Evolutionary conservation across 2,329 filamentous ascomycete species (phyloP).

Genomic region (Diaporthe caulivora): DNA sequence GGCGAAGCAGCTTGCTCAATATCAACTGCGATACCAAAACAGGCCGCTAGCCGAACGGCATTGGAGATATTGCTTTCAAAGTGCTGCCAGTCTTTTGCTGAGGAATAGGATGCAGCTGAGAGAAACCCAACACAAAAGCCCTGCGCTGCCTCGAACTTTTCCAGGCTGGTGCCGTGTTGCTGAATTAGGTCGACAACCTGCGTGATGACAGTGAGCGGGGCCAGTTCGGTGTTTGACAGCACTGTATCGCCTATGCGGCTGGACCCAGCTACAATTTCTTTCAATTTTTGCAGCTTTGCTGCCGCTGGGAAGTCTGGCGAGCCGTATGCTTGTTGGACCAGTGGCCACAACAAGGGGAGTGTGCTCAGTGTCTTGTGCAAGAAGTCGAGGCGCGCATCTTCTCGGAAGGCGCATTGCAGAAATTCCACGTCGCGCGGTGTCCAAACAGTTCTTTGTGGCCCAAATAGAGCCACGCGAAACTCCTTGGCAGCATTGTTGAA

Average conservation of each 20-base stretch:
- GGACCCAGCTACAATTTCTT: slow-evolving; percentile 13
- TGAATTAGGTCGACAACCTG: slow-evolving; percentile 30
- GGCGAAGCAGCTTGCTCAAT: slow-evolving; percentile 13
- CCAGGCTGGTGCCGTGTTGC: slow-evolving; percentile 1
- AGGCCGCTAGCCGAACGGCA: slow-evolving; percentile 33
- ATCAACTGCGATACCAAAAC: slow-evolving; percentile 36
- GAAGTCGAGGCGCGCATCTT: slow-evolving; percentile 13
- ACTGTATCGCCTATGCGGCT: not conserved
- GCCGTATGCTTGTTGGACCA: slow-evolving; percentile 13
- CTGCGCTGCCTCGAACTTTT: slow-evolving; percentile 26
- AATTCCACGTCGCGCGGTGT: not conserved
- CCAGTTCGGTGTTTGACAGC: slow-evolving; percentile 6
- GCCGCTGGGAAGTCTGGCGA: slow-evolving; percentile 5
- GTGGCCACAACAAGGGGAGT: slow-evolving; percentile 3
- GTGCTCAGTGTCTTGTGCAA: not conserved
- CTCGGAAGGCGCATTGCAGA: slow-evolving; percentile 3
- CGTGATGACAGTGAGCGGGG: slow-evolving; percentile 8
- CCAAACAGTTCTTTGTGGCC: slow-evolving; percentile 6
- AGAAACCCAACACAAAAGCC: slow-evolving; percentile 40
- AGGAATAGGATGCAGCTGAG: slow-evolving; percentile 26
- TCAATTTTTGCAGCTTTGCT: slow-evolving; percentile 6
- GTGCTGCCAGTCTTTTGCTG: slow-evolving; percentile 4
- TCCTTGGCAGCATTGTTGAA: slow-evolving; percentile 13
- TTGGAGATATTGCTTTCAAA: slow-evolving; percentile 27
- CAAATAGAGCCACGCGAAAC: slow-evolving; percentile 8